Evolutionary conservation across 805 yeast genomes (phyloP).

Genomic region (Pichia californica): DNA sequence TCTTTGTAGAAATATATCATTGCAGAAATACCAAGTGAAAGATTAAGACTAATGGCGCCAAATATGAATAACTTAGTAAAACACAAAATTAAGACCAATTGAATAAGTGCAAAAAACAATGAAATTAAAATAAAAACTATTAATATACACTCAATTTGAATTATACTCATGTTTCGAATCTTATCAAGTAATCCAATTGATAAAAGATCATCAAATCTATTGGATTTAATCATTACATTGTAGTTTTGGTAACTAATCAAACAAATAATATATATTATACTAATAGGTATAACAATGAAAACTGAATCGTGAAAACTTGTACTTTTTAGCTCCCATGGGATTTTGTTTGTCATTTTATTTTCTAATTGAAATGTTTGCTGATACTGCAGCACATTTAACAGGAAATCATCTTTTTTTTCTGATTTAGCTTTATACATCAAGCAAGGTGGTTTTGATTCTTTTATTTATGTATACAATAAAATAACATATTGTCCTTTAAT

Average conservation of each 20-base stretch:
- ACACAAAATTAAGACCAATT: slow-evolving; percentile 1
- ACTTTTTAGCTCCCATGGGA: slow-evolving; percentile 33
- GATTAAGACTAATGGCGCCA: neutral
- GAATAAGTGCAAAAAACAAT: neutral
- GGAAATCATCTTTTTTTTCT: no score
- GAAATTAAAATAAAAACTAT: neutral
- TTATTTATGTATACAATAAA: no score
- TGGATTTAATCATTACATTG: neutral
- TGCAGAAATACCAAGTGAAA: neutral
- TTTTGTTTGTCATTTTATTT: neutral
- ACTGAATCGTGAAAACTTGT: slow-evolving; percentile 69
- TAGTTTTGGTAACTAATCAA: slow-evolving; percentile 56
- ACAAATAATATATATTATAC: slow-evolving; percentile 52
- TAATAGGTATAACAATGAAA: slow-evolving; percentile 45
- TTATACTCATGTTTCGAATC: neutral
- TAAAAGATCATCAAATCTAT: neutral
- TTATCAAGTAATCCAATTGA: neutral
- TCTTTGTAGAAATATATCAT: neutral
- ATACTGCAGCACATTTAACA: no score
- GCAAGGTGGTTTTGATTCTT: no score
- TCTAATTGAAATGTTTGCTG: neutral
- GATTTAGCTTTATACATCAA: no score
- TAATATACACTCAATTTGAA: neutral
- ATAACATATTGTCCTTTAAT: no score
- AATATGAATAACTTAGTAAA: slow-evolving; percentile 2